Percentiles rank a stretch among this genome's conserved stretches.
These are phyloP conservation scores for Striga asiatica DNA, from an alignment of 257 asterid species.

Conservation along the genomic window DNA sequence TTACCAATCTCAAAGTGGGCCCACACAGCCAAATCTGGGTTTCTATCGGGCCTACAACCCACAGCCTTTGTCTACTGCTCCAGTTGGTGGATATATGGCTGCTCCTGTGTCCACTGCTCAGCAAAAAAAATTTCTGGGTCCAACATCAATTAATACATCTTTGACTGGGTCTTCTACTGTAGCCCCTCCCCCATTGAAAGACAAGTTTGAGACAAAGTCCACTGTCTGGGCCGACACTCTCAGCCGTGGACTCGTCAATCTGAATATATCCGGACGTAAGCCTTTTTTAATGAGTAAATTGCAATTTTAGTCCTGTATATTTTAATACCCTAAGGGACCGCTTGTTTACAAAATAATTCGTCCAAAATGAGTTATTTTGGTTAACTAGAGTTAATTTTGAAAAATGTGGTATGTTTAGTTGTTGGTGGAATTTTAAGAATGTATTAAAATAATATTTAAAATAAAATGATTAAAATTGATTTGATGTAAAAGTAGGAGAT, in stretches of 20 bases:
- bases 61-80: conserved; percentile 28
- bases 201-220: conserved; percentile 90
- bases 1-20: conserved; percentile 35
- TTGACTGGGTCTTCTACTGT: conserved; percentile 34
- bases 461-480: too few relatives aligned
- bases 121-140: conserved; percentile 27
- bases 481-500: too few relatives aligned
- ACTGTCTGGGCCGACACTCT: conserved; percentile 97
- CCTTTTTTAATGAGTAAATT: too few relatives aligned
- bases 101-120: conserved; percentile 45
- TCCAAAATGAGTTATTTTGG: too few relatives aligned
- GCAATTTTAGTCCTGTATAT: too few relatives aligned
- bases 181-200: conserved; percentile 44
- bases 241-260: conserved; percentile 86
- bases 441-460: too few relatives aligned
- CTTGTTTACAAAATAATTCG: too few relatives aligned
- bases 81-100: conserved; percentile 27
- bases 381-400: too few relatives aligned
- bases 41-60: conserved; percentile 38
- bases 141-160: conserved; percentile 15
- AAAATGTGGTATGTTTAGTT: too few relatives aligned
- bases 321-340: too few relatives aligned
- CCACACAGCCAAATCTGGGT: conserved; percentile 35
- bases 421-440: too few relatives aligned
- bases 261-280: conserved; percentile 96